A percentile compares a stretch with the other conserved stretches of the same genome.
Evolutionary conservation across 2,329 filamentous ascomycete species (phyloP).

Genomic region (Diaporthe citri): DNA sequence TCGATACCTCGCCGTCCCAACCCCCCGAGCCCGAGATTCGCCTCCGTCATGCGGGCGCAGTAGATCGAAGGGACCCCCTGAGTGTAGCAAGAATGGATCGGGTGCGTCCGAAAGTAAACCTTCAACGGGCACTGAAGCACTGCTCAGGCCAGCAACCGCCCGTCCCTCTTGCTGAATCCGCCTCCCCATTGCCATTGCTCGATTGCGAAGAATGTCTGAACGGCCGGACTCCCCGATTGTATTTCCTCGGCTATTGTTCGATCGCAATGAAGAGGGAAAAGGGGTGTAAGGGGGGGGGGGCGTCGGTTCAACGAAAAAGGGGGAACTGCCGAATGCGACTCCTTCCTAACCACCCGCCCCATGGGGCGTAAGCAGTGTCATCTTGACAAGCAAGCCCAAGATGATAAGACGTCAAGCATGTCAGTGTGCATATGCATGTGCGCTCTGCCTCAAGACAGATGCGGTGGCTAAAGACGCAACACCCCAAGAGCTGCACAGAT

Average conservation of each 20-base stretch:
- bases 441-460: background rate
- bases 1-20: background rate
- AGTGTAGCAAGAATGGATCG: slow-evolving; percentile 5
- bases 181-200: background rate
- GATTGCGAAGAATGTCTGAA: background rate
- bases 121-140: background rate
- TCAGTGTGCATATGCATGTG: background rate
- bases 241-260: background rate
- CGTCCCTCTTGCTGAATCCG: background rate
- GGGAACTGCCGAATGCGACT: background rate
- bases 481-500: background rate
- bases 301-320: background rate
- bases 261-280: background rate
- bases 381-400: slow-evolving; percentile 2
- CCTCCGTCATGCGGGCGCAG: slow-evolving; percentile 1
- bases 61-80: slow-evolving; percentile 18
- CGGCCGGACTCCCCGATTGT: background rate
- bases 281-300: background rate
- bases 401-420: background rate
- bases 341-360: background rate
- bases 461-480: background rate
- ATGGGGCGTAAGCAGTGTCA: background rate
- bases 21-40: slow-evolving; percentile 14
- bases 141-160: background rate
- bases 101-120: slow-evolving; percentile 23